A percentile compares a stretch with the other conserved stretches of the same genome.
Conservation (phyloP, 371 early-diverging fungal genomes). For the Thermomucor indicae-seudaticae region DNA sequence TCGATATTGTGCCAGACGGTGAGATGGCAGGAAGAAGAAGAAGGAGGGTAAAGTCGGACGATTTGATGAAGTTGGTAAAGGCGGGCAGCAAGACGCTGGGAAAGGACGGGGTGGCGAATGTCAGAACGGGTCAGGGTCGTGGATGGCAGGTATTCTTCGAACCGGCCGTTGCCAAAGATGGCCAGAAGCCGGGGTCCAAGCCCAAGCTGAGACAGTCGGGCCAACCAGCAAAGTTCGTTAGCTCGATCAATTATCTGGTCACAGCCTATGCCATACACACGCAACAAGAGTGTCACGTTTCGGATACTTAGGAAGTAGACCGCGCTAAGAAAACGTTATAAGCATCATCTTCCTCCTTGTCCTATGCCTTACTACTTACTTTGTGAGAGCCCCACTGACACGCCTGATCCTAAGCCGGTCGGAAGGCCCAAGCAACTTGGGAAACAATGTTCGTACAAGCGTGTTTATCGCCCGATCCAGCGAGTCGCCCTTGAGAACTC, state of each 20-base stretch:
- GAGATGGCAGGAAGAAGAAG: constrained; percentile 10
- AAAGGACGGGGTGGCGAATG: constrained; percentile 58
- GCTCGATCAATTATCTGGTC: constrained; percentile 73
- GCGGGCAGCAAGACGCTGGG: constrained; percentile 71
- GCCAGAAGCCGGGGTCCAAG: constrained; percentile 81
- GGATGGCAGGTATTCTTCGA: constrained; percentile 83
- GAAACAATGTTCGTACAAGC: constrained; percentile 22
- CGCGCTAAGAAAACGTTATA: constrained; percentile 29
- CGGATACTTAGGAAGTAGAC: constrained; percentile 67
- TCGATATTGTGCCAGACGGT: constrained; percentile 64
- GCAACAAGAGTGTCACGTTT: constrained; percentile 50
- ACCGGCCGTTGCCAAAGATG: constrained; percentile 84
- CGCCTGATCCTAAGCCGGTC: constrained; percentile 44
- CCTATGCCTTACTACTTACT: constrained; percentile 27
- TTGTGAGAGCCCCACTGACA: constrained; percentile 86
- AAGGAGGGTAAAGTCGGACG: constrained; percentile 59
- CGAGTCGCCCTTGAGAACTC: constrained; percentile 24
- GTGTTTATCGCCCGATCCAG: constrained; percentile 15
- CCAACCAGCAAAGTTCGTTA: constrained; percentile 78
- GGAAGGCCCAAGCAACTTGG: constrained; percentile 32
- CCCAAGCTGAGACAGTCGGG: constrained; percentile 61
- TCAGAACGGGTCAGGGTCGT: constrained; percentile 67
- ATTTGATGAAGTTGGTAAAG: constrained; percentile 74
- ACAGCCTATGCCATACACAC: constrained; percentile 78
- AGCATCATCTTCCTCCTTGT: not conserved